These are phyloP conservation scores for Chaetomium strumarium DNA, from an alignment of 2,329 filamentous ascomycete species.

Conservation along the genomic window DNA sequence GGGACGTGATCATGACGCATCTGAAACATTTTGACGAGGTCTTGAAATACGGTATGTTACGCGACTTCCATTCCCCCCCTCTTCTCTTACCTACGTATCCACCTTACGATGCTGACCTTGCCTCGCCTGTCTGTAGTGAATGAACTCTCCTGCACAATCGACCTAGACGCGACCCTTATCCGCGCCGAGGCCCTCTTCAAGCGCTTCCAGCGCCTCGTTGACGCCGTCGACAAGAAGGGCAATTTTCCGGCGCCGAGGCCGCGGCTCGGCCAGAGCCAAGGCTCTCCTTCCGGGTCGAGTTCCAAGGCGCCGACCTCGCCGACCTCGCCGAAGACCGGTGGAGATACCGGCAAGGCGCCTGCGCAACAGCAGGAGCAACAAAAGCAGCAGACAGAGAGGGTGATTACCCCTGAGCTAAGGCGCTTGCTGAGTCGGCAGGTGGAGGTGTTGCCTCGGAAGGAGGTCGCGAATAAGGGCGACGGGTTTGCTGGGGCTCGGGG, in stretches of 20 bases:
- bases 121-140: constrained; percentile 57
- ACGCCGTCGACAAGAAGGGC: constrained; percentile 85
- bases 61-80: background rate
- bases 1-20: constrained; percentile 95
- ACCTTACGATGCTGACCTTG: background rate
- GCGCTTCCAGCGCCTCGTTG: constrained; percentile 80
- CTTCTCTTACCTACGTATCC: background rate
- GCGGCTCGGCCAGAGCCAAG: background rate
- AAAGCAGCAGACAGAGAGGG: constrained; percentile 33
- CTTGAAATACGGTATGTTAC: constrained; percentile 76
- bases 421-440: constrained; percentile 46
- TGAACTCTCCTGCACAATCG: constrained; percentile 88
- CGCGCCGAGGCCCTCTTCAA: constrained; percentile 84
- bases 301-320: background rate
- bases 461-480: constrained; percentile 24
- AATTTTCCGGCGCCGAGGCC: constrained; percentile 38
- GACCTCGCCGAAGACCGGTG: background rate
- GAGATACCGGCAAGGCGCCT: constrained; percentile 10
- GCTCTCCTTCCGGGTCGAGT: background rate
- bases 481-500: constrained; percentile 1
- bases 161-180: constrained; percentile 78
- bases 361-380: constrained; percentile 12
- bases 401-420: constrained; percentile 53
- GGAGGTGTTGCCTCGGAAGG: constrained; percentile 36
- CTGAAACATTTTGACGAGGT: constrained; percentile 94